phyloP scores from a whole-genome alignment of 1,284 basidiomycete species.

The Naganishia cerealis region DNA sequence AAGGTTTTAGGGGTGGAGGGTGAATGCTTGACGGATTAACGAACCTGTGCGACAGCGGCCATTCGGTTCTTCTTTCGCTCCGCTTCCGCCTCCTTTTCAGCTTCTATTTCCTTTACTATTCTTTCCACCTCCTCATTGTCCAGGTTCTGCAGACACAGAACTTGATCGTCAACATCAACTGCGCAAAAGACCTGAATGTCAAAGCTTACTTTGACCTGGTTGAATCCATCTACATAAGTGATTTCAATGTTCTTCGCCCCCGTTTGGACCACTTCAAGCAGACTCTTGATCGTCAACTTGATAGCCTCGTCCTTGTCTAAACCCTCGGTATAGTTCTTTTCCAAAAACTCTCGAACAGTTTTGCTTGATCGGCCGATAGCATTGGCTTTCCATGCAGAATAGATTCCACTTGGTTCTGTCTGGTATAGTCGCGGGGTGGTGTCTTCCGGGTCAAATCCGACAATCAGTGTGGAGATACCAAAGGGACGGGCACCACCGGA shows the following conservation, averaged over 20 bases:
- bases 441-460: slow-evolving; percentile 96
- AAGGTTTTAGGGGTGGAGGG: background rate
- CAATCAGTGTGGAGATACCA: slow-evolving; percentile 93
- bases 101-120: slow-evolving; percentile 86
- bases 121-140: slow-evolving; percentile 82
- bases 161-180: background rate
- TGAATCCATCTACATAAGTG: slow-evolving; percentile 91
- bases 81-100: slow-evolving; percentile 94
- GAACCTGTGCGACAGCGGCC: slow-evolving; percentile 61
- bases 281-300: slow-evolving; percentile 91
- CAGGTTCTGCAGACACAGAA: slow-evolving; percentile 63
- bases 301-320: slow-evolving; percentile 84
- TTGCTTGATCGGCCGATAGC: slow-evolving; percentile 97
- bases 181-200: background rate
- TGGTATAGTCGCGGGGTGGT: slow-evolving; percentile 84
- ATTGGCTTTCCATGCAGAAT: slow-evolving; percentile 98
- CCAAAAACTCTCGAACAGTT: slow-evolving; percentile 96
- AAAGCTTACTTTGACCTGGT: slow-evolving; percentile 75
- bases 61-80: slow-evolving; percentile 76
- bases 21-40: background rate
- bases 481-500: slow-evolving; percentile 98
- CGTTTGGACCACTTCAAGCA: slow-evolving; percentile 97
- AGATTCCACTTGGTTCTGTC: slow-evolving; percentile 97
- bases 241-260: slow-evolving; percentile 99
- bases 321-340: slow-evolving; percentile 96